phyloP scores from a whole-genome alignment of 139 green algal genomes.

The Chlorella sp. region DNA sequence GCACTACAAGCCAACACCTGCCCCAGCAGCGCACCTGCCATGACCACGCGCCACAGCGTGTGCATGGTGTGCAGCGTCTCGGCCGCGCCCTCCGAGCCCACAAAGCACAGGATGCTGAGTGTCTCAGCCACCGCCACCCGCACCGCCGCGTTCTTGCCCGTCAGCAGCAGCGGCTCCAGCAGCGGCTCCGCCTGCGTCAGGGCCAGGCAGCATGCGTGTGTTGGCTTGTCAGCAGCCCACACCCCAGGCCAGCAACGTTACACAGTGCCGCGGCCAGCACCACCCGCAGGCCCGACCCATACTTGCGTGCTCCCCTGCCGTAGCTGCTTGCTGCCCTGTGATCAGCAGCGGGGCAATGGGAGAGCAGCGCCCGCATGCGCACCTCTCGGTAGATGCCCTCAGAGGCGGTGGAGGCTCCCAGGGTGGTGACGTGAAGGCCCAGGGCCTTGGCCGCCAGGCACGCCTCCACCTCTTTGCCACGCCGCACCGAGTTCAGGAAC shows the following conservation, averaged over 20 bases:
- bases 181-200: constrained; percentile 40
- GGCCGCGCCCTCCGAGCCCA: constrained; percentile 54
- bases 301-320: background rate
- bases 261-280: background rate
- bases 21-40: constrained; percentile 24
- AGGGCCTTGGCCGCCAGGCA: constrained; percentile 58
- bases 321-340: too few species aligned
- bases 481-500: constrained; percentile 52
- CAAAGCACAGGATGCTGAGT: constrained; percentile 65
- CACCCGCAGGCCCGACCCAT: background rate
- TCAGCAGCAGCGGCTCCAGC: constrained; percentile 49
- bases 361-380: background rate
- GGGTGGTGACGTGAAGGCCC: constrained; percentile 61
- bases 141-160: constrained; percentile 29
- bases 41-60: constrained; percentile 49
- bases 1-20: background rate
- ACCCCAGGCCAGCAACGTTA: background rate
- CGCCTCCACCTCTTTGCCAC: constrained; percentile 58
- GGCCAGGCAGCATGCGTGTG: background rate
- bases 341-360: too few species aligned
- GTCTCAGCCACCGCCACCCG: constrained; percentile 53
- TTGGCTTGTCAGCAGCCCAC: background rate
- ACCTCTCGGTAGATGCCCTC: constrained; percentile 35
- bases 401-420: constrained; percentile 43
- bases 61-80: constrained; percentile 52